Evolutionary conservation across 2,329 filamentous ascomycete genomes (phyloP), one percentile per base, ranked within the genome.

Genomic region (Penicillium polonicum): DNA sequence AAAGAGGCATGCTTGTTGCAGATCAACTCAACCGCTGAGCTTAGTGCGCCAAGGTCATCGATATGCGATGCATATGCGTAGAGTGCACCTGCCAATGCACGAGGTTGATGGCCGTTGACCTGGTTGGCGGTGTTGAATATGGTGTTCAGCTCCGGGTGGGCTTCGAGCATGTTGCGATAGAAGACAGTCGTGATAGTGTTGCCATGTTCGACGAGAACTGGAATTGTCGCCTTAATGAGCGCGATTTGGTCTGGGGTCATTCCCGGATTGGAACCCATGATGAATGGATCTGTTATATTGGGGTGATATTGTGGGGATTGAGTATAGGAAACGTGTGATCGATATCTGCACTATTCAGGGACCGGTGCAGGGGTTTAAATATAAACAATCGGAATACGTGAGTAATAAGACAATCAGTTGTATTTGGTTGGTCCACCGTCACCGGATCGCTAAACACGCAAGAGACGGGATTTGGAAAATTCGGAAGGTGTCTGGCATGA

Each of bases 1-100:
- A 92, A 79, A 0, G 85, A 88, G 58, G 83, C 88, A 72, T 92
- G 89, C 74, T 91, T 91, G 71, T 91, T 84, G 71, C 86, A 88
- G 63, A 93, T 91, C 66, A 87, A 83, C 72, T 90, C 86, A 15
- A 85, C 73, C 0, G 81, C 78, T 0, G 82, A 79, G 13, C 72
- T 72, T 5, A 92, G 79, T 21, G 78, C 82, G 46, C 80, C 82
- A 0, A 90, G 80, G 68, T 91, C 82, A 72, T 88, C 84, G 71
- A 91, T 89, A 74, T 91, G 85, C 59, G 83, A 78, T 53, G 89
- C 89, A 68, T 90, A 92, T 62, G 84, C 85, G 63, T 88, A 85
- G 46, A 92, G 85, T 1, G 89, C 81, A 41, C 78, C 80, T 12
- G 89, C 88, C 7, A 92, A 82, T 2, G 89, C 88, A n/a, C 80